Base-by-base conservation (phyloP, 257 asterid species). In the Forsythia viridissima region DNA sequence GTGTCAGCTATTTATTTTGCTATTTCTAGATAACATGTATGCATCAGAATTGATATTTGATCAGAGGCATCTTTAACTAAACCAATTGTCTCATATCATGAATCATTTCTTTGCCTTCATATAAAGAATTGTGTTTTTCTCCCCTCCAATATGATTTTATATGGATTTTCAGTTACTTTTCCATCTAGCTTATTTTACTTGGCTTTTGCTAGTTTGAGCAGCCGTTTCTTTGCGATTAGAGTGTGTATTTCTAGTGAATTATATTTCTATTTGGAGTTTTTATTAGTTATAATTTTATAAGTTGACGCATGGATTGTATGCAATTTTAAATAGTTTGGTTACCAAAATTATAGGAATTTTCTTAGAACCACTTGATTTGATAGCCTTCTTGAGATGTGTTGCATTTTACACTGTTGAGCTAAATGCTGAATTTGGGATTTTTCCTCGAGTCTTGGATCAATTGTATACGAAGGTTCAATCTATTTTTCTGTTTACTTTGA, bases 301-400 rank as follows among this genome's bases (percentile, higher is more conserved):
- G 38, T 24, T 63, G 70, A 63, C 6, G 8, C 3, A 36, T 73
- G 7, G 24, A 52, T 68, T 52, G 4, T 72, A 72, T 63, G 67
- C 72, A 75, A 61, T 57, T 75, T 66, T 80, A 44, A 39, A 69
- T 21, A 36, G 8, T 80, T 9, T 40, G 71, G 43, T 48, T 38
- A 38, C 21, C 39, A 39, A 72, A 37, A 39, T 11, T 46, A 4
- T 16, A 39, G 16, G 21, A 40, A 67, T 74, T 55, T 73, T 48
- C 42, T 43, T 9, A 46, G 40, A 63, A 63, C 70, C 70, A 63
- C 21, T 71, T 51, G 34, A 37, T 39, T 74, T 44, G 48, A 8
- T 65, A 65, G 57, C 59, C 2, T 65, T 69, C 4, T 66, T 48
- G 71, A 30, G 10, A 40, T 3, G 55, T 21, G 34, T 73, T 40